Evolutionary conservation across 2,329 filamentous ascomycete species (phyloP), one percentile per base, ranked within the genome.

Genomic region (Diaporthe aspalathi): DNA sequence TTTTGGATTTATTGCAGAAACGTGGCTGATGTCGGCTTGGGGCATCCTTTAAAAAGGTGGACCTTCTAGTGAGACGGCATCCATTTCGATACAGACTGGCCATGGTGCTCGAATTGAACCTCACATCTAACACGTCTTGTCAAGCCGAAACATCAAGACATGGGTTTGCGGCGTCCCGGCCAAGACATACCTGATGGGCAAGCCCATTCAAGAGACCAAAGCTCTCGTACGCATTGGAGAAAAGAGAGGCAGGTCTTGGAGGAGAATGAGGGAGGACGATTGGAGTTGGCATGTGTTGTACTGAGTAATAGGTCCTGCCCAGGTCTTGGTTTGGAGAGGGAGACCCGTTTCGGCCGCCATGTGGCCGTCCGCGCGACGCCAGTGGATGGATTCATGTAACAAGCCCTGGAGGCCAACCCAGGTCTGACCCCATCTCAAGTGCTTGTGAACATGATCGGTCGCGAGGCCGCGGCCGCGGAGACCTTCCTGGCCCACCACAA

Each of bases 301-400:
- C 32, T 5, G 32, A 63, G 20, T 49, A 16, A 40, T 43, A 1
- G 17, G 43, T 32, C 27, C 17, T 12, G 27, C 24, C 20, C 43
- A n/a, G 43, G 11, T 24, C 24, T 63, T 17, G 24, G 35, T 45
- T 35, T 27, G 16, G 17, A 8, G 43, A 49, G 12, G 7, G 17
- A 17, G 60, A 63, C 60, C 60, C 27, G 60, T 63, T 49, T 63
- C 43, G 27, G 57, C 57, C 57, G 40, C 57, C 20, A 8, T 16
- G 60, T 63, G 60, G 60, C 56, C 56, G 38, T 24, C 38, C 22
- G 35, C 20, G 57, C 40, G 40, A 47, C 40, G 27, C 17, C 40
- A 63, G 57, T 49, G 24, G 40, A 47, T 49, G 27, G 27, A 22
- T 63, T 32, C 43, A 63, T 63, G 40, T 47, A 9, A 24, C 14